Conservation (phyloP, 2,329 filamentous ascomycete species). For the Pochonia chlamydosporia region DNA sequence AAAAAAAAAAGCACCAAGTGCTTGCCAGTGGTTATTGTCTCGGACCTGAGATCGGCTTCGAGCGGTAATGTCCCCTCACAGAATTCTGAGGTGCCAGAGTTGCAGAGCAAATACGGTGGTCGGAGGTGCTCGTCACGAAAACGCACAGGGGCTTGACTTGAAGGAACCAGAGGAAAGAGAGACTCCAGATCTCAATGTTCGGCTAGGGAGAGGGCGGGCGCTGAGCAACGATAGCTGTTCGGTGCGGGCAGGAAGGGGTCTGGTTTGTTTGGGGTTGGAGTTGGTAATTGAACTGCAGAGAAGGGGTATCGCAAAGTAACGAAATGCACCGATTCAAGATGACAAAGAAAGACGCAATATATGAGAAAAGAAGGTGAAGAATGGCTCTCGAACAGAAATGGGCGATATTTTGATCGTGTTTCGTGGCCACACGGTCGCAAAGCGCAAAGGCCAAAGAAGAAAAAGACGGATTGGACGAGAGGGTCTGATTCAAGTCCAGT, state of each 20-base stretch:
- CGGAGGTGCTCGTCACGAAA: not conserved
- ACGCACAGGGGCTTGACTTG: not conserved
- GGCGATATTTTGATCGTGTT: not conserved
- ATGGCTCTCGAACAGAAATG: not conserved
- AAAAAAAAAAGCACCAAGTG: constrained; percentile 1
- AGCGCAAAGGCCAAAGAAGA: not conserved
- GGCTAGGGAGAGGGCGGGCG: not conserved
- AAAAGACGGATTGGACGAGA: not conserved
- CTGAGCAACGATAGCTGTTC: constrained; percentile 3
- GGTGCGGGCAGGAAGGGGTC: not conserved
- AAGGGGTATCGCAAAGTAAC: constrained; percentile 6
- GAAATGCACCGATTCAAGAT: not conserved
- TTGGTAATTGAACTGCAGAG: no score
- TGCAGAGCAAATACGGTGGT: not conserved
- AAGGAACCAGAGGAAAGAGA: constrained; percentile 1
- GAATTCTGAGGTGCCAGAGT: not conserved
- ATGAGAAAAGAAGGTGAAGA: not conserved
- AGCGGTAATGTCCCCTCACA: not conserved
- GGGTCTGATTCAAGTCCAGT: no score
- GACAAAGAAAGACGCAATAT: not conserved
- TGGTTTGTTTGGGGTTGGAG: not conserved
- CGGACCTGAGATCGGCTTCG: constrained; percentile 3
- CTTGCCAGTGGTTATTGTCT: not conserved
- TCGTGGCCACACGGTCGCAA: constrained; percentile 1
- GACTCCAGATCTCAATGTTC: not conserved